These are phyloP conservation scores for Debaryomyces sp. DNA, from an alignment of 1,139 yeast species.

Conservation along the genomic window DNA sequence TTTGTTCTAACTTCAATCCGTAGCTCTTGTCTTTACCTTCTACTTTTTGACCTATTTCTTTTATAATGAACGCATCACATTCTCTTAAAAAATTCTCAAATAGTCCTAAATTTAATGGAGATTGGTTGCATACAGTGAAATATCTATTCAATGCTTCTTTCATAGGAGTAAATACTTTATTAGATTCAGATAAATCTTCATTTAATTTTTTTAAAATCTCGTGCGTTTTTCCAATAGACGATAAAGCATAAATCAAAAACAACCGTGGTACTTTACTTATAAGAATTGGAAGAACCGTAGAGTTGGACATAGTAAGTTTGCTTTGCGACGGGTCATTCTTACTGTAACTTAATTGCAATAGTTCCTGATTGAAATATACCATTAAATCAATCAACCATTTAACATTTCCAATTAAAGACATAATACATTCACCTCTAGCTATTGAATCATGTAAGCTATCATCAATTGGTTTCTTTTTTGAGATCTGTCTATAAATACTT, in stretches of 20 bases:
- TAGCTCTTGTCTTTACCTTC: conserved; percentile 32
- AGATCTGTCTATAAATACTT: conserved; percentile 58
- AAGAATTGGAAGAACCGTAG: conserved; percentile 53
- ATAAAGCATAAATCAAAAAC: conserved; percentile 66
- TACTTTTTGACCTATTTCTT: conserved; percentile 29
- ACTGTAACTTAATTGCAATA: conserved; percentile 42
- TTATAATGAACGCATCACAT: conserved; percentile 37
- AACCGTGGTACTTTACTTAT: conserved; percentile 73
- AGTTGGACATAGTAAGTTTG: conserved; percentile 30
- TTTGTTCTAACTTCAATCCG: conserved; percentile 59
- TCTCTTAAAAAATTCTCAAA: conserved; percentile 69
- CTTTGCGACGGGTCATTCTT: conserved; percentile 24
- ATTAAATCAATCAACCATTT: conserved; percentile 79
- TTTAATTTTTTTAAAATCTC: conserved; percentile 54
- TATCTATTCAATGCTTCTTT: conserved; percentile 56
- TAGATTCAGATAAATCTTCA: conserved; percentile 42
- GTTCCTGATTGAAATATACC: conserved; percentile 67
- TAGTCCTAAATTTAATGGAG: conserved; percentile 59
- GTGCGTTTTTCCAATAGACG: conserved; percentile 70
- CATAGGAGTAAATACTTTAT: conserved; percentile 53
- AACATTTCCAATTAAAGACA: conserved; percentile 69
- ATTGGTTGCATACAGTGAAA: conserved; percentile 52
- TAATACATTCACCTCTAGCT: conserved; percentile 57
- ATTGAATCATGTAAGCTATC: conserved; percentile 58
- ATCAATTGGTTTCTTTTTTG: conserved; percentile 51